phyloP scores from a whole-genome alignment of 352 stramenopile species.

The Pythium brachiatum region DNA sequence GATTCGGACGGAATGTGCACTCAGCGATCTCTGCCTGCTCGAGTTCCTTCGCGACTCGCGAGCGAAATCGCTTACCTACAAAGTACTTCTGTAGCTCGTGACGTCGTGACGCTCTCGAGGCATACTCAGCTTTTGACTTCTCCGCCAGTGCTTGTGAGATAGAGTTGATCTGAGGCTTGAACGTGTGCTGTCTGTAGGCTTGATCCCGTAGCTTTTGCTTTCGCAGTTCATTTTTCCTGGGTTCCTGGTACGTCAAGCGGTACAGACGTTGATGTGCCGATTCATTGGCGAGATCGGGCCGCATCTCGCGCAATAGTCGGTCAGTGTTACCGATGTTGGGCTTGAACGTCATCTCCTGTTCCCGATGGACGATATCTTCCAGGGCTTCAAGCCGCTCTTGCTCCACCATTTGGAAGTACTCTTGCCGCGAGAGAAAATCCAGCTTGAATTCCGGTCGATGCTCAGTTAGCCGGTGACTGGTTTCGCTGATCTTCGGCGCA shows the following conservation, averaged over 20 bases:
- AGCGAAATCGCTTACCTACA: constrained; percentile 65
- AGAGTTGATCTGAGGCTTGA: constrained; percentile 78
- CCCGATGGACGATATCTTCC: constrained; percentile 41
- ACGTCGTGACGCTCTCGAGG: constrained; percentile 19
- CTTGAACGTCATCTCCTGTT: constrained; percentile 55
- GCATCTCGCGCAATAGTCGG: constrained; percentile 55
- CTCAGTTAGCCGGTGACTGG: constrained; percentile 46
- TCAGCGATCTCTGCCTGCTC: constrained; percentile 61
- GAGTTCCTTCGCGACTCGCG: constrained; percentile 65
- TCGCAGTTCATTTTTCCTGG: constrained; percentile 49
- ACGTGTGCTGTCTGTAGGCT: constrained; percentile 55
- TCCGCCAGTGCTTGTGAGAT: constrained; percentile 64
- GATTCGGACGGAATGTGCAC: constrained; percentile 64
- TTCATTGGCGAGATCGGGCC: constrained; percentile 62
- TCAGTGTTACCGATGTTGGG: constrained; percentile 80
- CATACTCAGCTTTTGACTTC: constrained; percentile 39
- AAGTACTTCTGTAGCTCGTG: constrained; percentile 50
- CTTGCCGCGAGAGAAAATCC: constrained; percentile 68
- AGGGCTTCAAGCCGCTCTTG: constrained; percentile 57
- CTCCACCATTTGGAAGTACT: constrained; percentile 65
- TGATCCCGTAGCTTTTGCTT: constrained; percentile 60
- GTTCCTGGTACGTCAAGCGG: constrained; percentile 68
- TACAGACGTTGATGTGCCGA: constrained; percentile 55
- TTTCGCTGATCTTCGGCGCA: constrained; percentile 56
- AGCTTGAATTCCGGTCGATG: constrained; percentile 74